phyloP scores from a whole-genome alignment of 108 stramenopile genomes.

The Mediolabrus comicus region DNA sequence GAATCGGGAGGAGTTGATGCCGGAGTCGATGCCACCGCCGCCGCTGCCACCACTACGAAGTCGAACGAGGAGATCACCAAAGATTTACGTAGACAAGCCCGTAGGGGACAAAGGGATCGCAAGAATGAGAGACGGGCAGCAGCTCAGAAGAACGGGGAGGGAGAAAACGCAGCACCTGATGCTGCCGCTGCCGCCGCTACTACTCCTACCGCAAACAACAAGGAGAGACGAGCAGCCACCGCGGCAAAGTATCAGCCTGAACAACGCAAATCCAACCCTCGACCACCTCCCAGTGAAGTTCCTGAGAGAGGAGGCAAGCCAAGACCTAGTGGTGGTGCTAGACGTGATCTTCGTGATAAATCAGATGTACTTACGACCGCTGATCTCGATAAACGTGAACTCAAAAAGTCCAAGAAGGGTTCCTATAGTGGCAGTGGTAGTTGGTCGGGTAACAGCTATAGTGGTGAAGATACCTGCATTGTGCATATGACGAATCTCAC shows the following conservation, averaged over 20 bases:
- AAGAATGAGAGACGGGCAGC: background rate
- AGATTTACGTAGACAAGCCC: background rate
- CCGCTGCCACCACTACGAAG: background rate
- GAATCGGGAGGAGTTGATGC: background rate
- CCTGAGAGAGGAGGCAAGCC: background rate
- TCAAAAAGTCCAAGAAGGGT: background rate
- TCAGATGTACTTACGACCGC: too few species aligned
- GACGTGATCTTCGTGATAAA: background rate
- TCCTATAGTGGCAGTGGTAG: background rate
- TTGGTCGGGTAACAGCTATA: background rate
- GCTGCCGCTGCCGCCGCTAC: background rate
- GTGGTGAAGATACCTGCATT: background rate
- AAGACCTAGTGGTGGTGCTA: background rate
- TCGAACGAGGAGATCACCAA: background rate
- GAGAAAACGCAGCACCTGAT: background rate
- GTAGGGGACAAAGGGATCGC: background rate
- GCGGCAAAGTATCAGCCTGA: background rate
- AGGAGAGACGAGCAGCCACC: background rate
- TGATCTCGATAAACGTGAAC: background rate
- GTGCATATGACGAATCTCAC: constrained; percentile 9
- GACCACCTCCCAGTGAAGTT: background rate
- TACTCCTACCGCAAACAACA: background rate
- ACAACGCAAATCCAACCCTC: background rate
- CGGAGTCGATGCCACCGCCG: background rate
- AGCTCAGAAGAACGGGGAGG: background rate